These are phyloP conservation scores for Cercospora sp. DNA, from an alignment of 2,329 filamentous ascomycete genomes.

Conservation along the genomic window DNA sequence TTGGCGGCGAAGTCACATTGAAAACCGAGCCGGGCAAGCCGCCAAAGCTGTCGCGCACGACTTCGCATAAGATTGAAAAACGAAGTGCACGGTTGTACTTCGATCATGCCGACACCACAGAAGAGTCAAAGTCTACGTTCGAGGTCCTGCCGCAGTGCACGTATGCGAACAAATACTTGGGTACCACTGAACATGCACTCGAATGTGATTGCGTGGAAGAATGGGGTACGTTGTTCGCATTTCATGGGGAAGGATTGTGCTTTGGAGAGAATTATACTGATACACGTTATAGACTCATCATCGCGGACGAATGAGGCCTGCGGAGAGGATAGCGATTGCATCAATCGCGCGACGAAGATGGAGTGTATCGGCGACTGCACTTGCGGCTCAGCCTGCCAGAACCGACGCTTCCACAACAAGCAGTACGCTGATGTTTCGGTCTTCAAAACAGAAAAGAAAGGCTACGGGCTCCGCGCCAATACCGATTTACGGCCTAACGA, in stretches of 20 bases:
- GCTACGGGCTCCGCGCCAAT: slow-evolving; percentile 85
- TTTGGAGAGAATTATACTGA: slow-evolving; percentile 4
- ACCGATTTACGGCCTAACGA: slow-evolving; percentile 74
- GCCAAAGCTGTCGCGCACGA: slow-evolving; percentile 71
- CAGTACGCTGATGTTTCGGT: slow-evolving; percentile 90
- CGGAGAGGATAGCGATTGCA: slow-evolving; percentile 95
- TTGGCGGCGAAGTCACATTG: slow-evolving; percentile 62
- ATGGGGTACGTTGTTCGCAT: slow-evolving; percentile 69
- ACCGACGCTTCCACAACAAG: slow-evolving; percentile 89
- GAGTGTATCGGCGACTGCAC: slow-evolving; percentile 87
- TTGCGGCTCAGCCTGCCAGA: slow-evolving; percentile 85
- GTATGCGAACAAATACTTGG: slow-evolving; percentile 89
- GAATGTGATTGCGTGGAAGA: slow-evolving; percentile 95
- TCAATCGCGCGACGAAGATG: slow-evolving; percentile 97
- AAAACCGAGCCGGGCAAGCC: slow-evolving; percentile 66
- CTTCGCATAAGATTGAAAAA: slow-evolving; percentile 66
- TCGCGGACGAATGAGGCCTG: slow-evolving; percentile 73
- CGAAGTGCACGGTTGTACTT: slow-evolving; percentile 67
- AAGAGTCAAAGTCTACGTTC: slow-evolving; percentile 73
- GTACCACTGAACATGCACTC: slow-evolving; percentile 85
- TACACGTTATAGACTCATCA: slow-evolving; percentile 46
- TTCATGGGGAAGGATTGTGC: background rate
- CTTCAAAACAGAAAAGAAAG: slow-evolving; percentile 98
- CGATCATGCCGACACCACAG: slow-evolving; percentile 75
- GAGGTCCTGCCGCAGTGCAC: slow-evolving; percentile 80